Base-by-base conservation (phyloP, 2,329 filamentous ascomycete species). In the Cadophora sp. region DNA sequence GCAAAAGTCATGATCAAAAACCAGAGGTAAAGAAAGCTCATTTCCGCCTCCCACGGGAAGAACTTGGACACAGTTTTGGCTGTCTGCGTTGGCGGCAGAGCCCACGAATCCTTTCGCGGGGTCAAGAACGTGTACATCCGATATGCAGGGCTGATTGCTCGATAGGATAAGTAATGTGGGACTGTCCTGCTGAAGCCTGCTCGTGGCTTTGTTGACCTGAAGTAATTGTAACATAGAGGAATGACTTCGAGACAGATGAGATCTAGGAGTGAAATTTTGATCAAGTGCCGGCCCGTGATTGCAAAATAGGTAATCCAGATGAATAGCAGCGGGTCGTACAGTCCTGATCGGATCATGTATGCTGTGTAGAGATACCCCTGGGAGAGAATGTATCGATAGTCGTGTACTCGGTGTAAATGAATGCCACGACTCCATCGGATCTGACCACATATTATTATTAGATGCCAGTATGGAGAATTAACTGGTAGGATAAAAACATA, bases 371-470 rank as follows among this genome's bases (percentile, higher is more conserved):
- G 22, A 50, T 50, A 50, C 4, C 47, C 22, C 16, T 50, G 47
- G 20, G 47, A 50, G 20, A 50, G 13, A 20, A 50, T 50, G 47
- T 50, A 50, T 50, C 13, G 47, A 22, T 50, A 50, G 6, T 50
- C 47, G 22, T 50, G 20, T 2, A 50, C 47, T 50, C 47, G 20
- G 47, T 50, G 20, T 4, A 50, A 22, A n/a, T 50, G 47, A n/a
- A 50, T 50, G 22, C 47, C 22, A 20, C 47, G 47, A 22, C 47
- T 50, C 47, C 47, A 50, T 50, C 47, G 47, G 22, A 50, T 50
- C 47, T 50, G 9, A 9, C 2, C 6, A 13, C 20, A 50, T 20
- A 14, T 30, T 30, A 6, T 30, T 30, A 50, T 45, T 45, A 45
- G 41, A 13, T 6, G 4, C 14, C 3, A 13, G 8, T 39, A 7